Conservation (phyloP, 2,329 filamentous ascomycete species). For the Fusarium heterosporum region DNA sequence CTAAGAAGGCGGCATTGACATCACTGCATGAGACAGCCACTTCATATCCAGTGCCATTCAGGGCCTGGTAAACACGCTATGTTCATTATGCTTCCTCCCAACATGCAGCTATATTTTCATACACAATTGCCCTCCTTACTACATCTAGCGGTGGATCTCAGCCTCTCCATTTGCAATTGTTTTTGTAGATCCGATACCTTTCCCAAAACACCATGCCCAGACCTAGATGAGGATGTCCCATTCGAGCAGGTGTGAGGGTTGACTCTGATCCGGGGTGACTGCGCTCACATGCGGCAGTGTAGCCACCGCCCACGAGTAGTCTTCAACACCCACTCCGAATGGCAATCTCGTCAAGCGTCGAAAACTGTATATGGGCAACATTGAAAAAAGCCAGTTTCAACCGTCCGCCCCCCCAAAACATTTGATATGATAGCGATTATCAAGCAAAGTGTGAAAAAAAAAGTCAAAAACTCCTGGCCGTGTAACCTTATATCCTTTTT, state of each 20-base stretch:
- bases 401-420: constrained; percentile 29
- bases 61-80: constrained; percentile 23
- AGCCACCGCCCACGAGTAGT: background rate
- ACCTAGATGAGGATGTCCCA: background rate
- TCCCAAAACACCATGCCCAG: constrained; percentile 37
- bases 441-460: constrained; percentile 28
- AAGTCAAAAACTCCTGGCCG: constrained; percentile 46
- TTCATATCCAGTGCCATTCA: constrained; percentile 11
- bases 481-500: constrained; percentile 50
- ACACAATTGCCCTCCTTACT: constrained; percentile 21
- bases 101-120: constrained; percentile 30
- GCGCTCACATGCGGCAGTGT: background rate
- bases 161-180: constrained; percentile 28
- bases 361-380: constrained; percentile 14
- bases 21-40: background rate
- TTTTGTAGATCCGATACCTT: constrained; percentile 35
- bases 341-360: constrained; percentile 10
- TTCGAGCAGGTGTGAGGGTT: background rate
- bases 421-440: constrained; percentile 28
- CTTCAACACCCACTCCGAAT: background rate
- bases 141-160: constrained; percentile 18
- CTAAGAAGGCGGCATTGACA: background rate
- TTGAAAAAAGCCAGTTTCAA: constrained; percentile 24
- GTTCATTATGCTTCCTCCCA: constrained; percentile 31
- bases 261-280: background rate